phyloP scores from a whole-genome alignment of 2,329 filamentous ascomycete genomes.

The Cryoendolithus antarcticus region DNA sequence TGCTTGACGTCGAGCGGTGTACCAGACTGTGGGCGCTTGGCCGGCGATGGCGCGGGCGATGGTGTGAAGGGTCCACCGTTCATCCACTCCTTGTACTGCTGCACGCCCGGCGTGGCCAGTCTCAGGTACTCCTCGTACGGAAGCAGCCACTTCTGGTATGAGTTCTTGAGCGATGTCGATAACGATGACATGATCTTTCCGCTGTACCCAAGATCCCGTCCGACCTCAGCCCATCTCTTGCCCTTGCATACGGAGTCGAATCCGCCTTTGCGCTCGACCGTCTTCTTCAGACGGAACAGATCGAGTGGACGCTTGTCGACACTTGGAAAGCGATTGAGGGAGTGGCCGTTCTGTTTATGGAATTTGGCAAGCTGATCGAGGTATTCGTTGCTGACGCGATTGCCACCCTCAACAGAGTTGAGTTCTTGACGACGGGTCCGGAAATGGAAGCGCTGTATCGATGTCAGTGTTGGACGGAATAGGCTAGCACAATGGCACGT shows the following conservation, averaged over 20 bases:
- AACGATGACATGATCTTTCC: conserved; percentile 99
- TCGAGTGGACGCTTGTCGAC: conserved; percentile 97
- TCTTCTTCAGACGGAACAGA: conserved; percentile 94
- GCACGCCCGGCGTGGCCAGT: conserved; percentile 86
- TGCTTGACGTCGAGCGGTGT: conserved; percentile 35
- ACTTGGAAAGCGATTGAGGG: conserved; percentile 84
- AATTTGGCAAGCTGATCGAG: conserved; percentile 91
- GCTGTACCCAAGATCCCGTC: conserved; percentile 89
- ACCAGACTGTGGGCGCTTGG: conserved; percentile 42
- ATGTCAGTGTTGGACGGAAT: conserved; percentile 14
- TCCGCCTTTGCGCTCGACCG: conserved; percentile 84
- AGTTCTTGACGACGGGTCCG: conserved; percentile 90
- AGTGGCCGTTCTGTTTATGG: conserved; percentile 91
- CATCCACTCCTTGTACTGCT: conserved; percentile 85
- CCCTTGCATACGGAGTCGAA: conserved; percentile 94
- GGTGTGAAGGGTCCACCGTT: conserved; percentile 83
- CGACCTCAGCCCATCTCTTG: conserved; percentile 99
- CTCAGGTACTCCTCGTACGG: conserved; percentile 93
- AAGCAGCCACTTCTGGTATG: conserved; percentile 90
- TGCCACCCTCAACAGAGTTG: conserved; percentile 96
- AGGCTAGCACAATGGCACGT: neutral
- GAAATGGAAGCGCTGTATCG: conserved; percentile 78
- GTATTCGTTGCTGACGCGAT: conserved; percentile 89
- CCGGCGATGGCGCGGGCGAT: conserved; percentile 60
- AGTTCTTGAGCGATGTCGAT: conserved; percentile 95